These are phyloP conservation scores for Ulvella scutata DNA, from an alignment of 139 green algal species.

Conservation along the genomic window DNA sequence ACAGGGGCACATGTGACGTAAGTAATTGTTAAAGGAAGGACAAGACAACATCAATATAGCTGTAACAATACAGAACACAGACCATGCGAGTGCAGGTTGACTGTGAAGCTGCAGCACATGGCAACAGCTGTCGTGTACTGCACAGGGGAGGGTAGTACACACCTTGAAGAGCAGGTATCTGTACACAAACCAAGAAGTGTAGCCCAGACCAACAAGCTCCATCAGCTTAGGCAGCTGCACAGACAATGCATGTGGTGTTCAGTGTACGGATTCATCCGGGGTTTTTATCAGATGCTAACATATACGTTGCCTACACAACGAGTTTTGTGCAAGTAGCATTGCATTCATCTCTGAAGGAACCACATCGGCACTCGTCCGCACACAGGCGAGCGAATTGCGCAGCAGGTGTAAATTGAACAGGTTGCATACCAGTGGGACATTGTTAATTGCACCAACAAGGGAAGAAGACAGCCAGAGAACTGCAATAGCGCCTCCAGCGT, in stretches of 20 bases:
- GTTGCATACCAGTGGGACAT: conserved; percentile 69
- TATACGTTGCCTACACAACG: too few species aligned
- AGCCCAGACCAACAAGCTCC: conserved; percentile 92
- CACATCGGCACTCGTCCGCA: too few species aligned
- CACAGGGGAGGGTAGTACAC: neutral
- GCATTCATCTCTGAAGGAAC: too few species aligned
- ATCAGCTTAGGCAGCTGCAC: conserved; percentile 91
- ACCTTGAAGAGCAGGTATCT: conserved; percentile 98
- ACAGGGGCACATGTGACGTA: neutral
- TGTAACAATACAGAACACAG: neutral
- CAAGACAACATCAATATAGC: neutral
- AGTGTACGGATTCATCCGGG: too few species aligned
- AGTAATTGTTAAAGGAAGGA: neutral
- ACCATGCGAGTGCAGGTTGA: neutral
- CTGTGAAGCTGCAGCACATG: too few species aligned
- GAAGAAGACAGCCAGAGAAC: conserved; percentile 77
- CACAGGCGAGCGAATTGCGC: too few species aligned
- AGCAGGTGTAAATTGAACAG: too few species aligned
- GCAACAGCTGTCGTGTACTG: too few species aligned
- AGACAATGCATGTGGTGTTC: neutral
- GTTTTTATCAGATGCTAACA: too few species aligned
- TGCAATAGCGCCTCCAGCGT: conserved; percentile 63
- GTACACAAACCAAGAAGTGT: conserved; percentile 96
- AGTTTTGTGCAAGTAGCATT: too few species aligned
- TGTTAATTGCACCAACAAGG: conserved; percentile 81